Base-by-base conservation (phyloP, 345 rosid species). In the Citrus sp. region DNA sequence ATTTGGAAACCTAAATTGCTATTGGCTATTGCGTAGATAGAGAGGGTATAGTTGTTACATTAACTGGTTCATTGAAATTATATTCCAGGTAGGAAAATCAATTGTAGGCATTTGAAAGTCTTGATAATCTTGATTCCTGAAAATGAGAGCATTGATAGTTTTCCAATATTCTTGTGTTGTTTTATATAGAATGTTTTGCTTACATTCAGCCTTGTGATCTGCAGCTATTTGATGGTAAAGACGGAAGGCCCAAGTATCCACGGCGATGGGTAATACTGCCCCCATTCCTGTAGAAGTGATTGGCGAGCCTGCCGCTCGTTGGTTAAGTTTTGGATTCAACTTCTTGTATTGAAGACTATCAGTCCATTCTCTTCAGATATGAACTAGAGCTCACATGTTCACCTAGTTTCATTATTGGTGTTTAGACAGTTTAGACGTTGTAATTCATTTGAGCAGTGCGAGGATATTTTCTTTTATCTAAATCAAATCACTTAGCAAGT, bases 171-270 rank as follows among this genome's bases (percentile, higher is more conserved):
- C 27, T 69, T 34, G 2, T 81, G 30, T 76, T 28, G 12, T 68
- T 13, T 30, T 73, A 28, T 18, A 7, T 19, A 51, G 16, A 46
- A 22, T 25, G 38, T 27, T 40, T 21, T 18, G 35, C 71, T 37
- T 25, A 73, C 70, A 24, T 67, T 76, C 9, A n/a, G 63, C 9
- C 18, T 78, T 74, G 61, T 60, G n/a, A 34, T 74, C 67, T 70
- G 79, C 91, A 96, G 99, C 85, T 94, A 76, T 96, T 96, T 65
- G 97, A 96, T 78, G 99, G 98, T 32, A 96, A 92, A 85, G 97
- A 94, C 19, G 99, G 98, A 46, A 90, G 90, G 78, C 94, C 94
- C 1, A 90, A 85, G 85, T 94, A 94, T 86, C 99, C 98, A 37
- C 88, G 97, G 67, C 85, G 99, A 82, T 96, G 98, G 97, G 90